A percentile compares a stretch with the other conserved stretches of the same genome.
These are phyloP conservation scores for Anisodus tanguticus DNA, from an alignment of 257 asterid species.

Conservation along the genomic window DNA sequence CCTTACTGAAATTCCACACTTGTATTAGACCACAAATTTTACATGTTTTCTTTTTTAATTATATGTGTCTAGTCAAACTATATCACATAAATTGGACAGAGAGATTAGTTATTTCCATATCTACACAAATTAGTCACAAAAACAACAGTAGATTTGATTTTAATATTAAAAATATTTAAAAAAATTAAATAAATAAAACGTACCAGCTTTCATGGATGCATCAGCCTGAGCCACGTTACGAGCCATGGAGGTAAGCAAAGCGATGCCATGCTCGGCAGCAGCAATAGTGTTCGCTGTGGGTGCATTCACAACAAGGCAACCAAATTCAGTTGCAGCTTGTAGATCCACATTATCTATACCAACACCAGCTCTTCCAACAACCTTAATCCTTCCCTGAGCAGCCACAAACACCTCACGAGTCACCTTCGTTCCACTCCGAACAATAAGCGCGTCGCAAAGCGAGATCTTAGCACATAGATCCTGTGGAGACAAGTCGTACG, in stretches of 20 bases:
- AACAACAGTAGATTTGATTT: neutral
- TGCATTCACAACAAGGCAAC: constrained; percentile 92
- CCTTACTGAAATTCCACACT: too few species aligned
- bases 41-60: too few species aligned
- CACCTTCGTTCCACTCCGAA: constrained; percentile 91
- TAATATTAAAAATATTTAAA: neutral
- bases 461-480: constrained; percentile 74
- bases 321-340: constrained; percentile 90
- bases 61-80: too few species aligned
- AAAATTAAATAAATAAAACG: neutral
- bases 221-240: constrained; percentile 93
- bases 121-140: neutral
- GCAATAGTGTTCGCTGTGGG: constrained; percentile 96
- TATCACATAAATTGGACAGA: too few species aligned
- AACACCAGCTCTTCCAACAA: constrained; percentile 93
- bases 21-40: too few species aligned
- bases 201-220: constrained; percentile 96
- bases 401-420: constrained; percentile 90
- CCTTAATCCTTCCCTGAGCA: constrained; percentile 76
- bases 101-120: neutral
- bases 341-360: constrained; percentile 97
- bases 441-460: constrained; percentile 75
- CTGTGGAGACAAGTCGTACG: constrained; percentile 66
- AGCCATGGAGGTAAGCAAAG: constrained; percentile 81
- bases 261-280: constrained; percentile 93